Base-by-base conservation (phyloP, 768 basidiomycete species). In the Mycena crocata region DNA sequence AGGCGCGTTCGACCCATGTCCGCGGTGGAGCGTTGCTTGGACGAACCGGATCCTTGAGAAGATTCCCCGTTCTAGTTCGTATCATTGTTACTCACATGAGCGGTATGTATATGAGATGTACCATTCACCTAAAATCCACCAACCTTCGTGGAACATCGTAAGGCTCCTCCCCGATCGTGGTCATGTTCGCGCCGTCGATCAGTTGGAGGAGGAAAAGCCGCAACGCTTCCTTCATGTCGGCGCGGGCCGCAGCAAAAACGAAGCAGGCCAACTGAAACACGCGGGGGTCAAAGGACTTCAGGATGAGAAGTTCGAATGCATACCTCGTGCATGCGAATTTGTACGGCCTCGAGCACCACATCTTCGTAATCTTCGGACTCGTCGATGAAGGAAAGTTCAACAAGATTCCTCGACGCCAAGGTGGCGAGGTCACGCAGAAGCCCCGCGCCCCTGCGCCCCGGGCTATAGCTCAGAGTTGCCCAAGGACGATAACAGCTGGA, bases 81-180 rank as follows among this genome's bases (percentile, higher is more conserved):
- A 23, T 10, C 15, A 14, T 23, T 14, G 28, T 4, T 5, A 21
- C 48, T 34, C 40, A 5, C 17, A 19, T 56, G 28, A 48, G 35
- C 2, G 21, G 37, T 23, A 51, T 48, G 28, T 21, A 30, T 26
- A 37, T 1, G 28, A 39, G 24, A 31, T n/a, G 9, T 13, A 17
- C 23, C 28, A 19, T 71, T 42, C 52, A 71, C 74, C 37, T 61
- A 10, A 71, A 71, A 64, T 77, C 74, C 14, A 77, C 40, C 26
- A 74, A 51, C 26, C 67, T 49, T 7, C 62, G 50, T 3, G 76
- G 74, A n/a, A 77, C 69, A 30, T 55, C 40, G 64, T 63, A 77
- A 1, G 74, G 74, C 15, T 64, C 62, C 13, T 34, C 26, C 2
- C 74, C 76, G 40, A 70, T 58, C 6, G 34, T 4, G n/a, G 35